A percentile compares a stretch with the other conserved stretches of the same genome.
Evolutionary conservation across 2,329 filamentous ascomycete genomes (phyloP).

Genomic region (Cytospora mali): DNA sequence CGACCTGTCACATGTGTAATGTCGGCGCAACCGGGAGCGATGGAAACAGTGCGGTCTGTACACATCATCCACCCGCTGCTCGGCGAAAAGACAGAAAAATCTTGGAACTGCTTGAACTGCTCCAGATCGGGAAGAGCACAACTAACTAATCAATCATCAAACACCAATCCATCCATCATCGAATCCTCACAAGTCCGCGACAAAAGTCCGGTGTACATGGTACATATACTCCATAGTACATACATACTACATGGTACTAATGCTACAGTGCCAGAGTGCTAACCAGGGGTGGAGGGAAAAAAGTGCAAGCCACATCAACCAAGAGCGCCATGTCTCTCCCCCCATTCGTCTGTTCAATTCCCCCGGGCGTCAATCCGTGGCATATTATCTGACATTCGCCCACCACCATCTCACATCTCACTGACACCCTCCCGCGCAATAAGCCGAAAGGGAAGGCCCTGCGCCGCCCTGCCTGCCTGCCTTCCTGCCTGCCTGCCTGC

Average conservation of each 20-base stretch:
- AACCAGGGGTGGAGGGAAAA: too few species aligned
- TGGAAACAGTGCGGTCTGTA: conserved; percentile 19
- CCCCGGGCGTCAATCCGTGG: conserved; percentile 21
- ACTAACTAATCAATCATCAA: background rate
- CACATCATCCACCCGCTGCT: background rate
- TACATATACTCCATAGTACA: background rate
- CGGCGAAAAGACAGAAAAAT: too few species aligned
- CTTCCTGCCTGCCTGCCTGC: too few species aligned
- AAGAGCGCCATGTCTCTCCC: conserved; percentile 1
- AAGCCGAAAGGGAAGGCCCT: background rate
- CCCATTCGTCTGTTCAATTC: conserved; percentile 18
- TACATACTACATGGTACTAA: conserved; percentile 1
- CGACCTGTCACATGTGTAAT: conserved; percentile 10
- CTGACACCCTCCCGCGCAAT: background rate
- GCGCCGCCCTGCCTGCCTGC: background rate
- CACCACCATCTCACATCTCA: background rate
- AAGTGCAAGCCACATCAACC: background rate
- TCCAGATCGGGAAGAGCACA: too few species aligned
- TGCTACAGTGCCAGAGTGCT: too few species aligned
- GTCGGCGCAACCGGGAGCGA: conserved; percentile 20
- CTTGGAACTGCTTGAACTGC: too few species aligned
- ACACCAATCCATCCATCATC: too few species aligned
- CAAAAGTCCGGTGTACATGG: conserved; percentile 13
- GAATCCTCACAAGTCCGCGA: background rate
- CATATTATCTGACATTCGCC: conserved; percentile 20